Evolutionary conservation across 192 early-diverging fungal genomes (phyloP).

Genomic region (Fimicolochytrium jonesii): DNA sequence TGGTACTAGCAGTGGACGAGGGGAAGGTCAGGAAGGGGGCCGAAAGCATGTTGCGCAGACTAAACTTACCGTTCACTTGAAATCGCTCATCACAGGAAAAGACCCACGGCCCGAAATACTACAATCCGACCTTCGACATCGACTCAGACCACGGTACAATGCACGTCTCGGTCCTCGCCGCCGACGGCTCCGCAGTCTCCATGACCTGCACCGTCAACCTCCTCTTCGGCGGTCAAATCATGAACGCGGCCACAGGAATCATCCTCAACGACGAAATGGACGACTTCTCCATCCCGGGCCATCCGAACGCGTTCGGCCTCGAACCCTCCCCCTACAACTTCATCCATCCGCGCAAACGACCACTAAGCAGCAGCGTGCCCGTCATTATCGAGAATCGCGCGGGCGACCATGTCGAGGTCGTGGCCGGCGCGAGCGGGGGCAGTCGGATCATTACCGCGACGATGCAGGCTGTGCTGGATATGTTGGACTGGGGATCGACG

Average conservation of each 20-base stretch:
- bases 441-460: conserved; percentile 76
- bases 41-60: neutral
- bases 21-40: too few relatives aligned
- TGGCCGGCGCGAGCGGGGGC: conserved; percentile 78
- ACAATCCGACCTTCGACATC: conserved; percentile 74
- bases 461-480: conserved; percentile 68
- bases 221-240: conserved; percentile 80
- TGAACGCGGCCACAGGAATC: conserved; percentile 82
- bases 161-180: conserved; percentile 78
- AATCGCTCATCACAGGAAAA: too few relatives aligned
- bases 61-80: conserved; percentile 6
- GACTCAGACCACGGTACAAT: conserved; percentile 85
- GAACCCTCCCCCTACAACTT: conserved; percentile 83
- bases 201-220: conserved; percentile 87
- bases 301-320: conserved; percentile 64
- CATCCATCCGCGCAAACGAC: conserved; percentile 76
- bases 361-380: conserved; percentile 65
- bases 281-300: conserved; percentile 71
- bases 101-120: conserved; percentile 49
- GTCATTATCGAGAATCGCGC: conserved; percentile 53
- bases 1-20: too few relatives aligned
- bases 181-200: conserved; percentile 71
- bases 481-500: conserved; percentile 66
- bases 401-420: conserved; percentile 56
- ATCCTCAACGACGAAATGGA: conserved; percentile 96